phyloP scores from a whole-genome alignment of 202 grass and related monocot species.

The Hordeum pubiflorum region DNA sequence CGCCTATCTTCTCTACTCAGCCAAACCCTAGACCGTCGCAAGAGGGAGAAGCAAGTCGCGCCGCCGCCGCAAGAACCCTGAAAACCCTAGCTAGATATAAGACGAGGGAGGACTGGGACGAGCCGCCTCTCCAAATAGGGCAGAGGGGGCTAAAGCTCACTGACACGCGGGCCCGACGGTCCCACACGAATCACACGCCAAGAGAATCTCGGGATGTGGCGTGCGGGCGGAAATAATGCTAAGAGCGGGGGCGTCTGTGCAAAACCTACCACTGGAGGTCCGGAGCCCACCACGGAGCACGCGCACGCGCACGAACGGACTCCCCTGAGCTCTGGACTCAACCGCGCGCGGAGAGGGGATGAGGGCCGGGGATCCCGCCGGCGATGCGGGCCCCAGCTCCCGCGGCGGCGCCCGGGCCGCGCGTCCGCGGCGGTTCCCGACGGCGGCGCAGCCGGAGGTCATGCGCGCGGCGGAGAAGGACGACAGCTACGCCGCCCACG shows the following conservation, averaged over 20 bases:
- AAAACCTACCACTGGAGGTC: constrained; percentile 4
- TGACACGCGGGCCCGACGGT: background rate
- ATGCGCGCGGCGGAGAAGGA: constrained; percentile 98
- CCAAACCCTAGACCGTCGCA: background rate
- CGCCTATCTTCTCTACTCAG: background rate
- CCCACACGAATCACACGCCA: background rate
- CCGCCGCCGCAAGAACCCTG: constrained; percentile 16
- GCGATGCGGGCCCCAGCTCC: constrained; percentile 47
- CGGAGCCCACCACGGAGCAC: background rate
- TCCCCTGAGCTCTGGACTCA: constrained; percentile 14
- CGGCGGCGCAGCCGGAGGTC: constrained; percentile 91
- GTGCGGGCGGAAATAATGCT: background rate
- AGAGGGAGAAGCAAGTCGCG: background rate
- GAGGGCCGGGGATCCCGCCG: constrained; percentile 16
- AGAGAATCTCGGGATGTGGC: background rate
- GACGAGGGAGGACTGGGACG: background rate
- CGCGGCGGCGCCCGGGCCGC: background rate
- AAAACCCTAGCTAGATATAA: background rate
- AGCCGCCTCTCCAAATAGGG: background rate
- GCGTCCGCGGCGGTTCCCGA: constrained; percentile 40
- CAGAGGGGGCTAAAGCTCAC: too few relatives aligned
- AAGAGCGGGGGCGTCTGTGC: background rate
- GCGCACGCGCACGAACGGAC: background rate
- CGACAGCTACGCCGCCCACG: constrained; percentile 78
- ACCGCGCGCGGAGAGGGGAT: constrained; percentile 30